A percentile compares a stretch with the other conserved stretches of the same genome.
phyloP scores from a whole-genome alignment of 2,329 filamentous ascomycete species.

The Paraconiothyrium brasiliense region DNA sequence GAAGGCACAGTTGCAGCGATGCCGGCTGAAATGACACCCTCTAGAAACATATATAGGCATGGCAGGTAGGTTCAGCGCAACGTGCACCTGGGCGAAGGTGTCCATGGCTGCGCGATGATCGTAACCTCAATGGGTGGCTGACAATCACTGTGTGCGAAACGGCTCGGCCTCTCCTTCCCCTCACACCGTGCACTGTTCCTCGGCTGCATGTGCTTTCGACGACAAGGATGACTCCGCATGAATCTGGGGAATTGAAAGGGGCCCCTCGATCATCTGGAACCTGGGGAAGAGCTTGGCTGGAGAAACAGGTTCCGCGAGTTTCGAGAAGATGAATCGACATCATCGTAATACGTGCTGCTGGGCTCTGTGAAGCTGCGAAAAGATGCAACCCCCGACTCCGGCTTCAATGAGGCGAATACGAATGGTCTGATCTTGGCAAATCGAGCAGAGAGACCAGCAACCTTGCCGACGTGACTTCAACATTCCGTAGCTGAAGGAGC shows the following conservation, averaged over 20 bases:
- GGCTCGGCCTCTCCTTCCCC: constrained; percentile 14
- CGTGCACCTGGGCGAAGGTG: constrained; percentile 2
- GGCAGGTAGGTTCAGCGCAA: background rate
- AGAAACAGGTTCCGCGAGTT: background rate
- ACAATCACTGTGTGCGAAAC: constrained; percentile 13
- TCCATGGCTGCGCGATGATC: background rate
- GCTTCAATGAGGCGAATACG: background rate
- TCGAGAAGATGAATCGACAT: constrained; percentile 1
- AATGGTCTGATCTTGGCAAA: background rate
- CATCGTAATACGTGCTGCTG: background rate
- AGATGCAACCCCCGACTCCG: background rate
- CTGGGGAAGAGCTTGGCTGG: constrained; percentile 12
- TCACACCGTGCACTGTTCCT: constrained; percentile 24
- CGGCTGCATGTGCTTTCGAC: constrained; percentile 38
- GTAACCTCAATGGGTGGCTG: constrained; percentile 9
- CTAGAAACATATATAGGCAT: constrained; percentile 7
- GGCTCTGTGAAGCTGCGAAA: background rate
- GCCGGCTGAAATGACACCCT: constrained; percentile 7
- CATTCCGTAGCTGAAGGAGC: background rate
- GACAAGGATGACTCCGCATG: constrained; percentile 11
- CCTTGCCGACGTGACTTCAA: background rate
- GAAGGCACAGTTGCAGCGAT: constrained; percentile 1
- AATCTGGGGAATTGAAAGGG: constrained; percentile 16
- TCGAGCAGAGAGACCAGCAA: background rate
- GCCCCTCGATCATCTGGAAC: background rate